A percentile compares a stretch with the other conserved stretches of the same genome.
phyloP scores from a whole-genome alignment of 352 stramenopile species.

The Globisporangium ultimum region DNA sequence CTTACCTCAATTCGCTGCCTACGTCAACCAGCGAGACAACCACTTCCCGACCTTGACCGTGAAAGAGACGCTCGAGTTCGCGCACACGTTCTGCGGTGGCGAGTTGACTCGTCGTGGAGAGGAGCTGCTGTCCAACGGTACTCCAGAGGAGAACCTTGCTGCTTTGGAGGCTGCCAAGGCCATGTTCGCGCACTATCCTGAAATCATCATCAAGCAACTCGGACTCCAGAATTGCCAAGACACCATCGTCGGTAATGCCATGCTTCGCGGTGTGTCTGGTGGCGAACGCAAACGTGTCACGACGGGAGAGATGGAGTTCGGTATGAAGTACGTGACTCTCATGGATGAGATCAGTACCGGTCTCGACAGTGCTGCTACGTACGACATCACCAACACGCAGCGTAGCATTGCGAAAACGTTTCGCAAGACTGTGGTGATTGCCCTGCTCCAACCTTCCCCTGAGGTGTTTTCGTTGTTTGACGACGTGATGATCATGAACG shows the following conservation, averaged over 20 bases:
- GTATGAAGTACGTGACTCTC: conserved; percentile 66
- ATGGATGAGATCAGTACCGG: conserved; percentile 92
- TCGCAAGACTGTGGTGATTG: conserved; percentile 65
- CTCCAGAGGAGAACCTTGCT: conserved; percentile 21
- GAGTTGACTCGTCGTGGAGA: conserved; percentile 11
- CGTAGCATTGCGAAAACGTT: no score
- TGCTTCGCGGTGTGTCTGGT: no score
- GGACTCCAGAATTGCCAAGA: no score
- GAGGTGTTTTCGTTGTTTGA: conserved; percentile 94
- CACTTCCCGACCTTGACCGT: conserved; percentile 82
- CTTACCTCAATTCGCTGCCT: no score
- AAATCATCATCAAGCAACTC: conserved; percentile 30
- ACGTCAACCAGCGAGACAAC: conserved; percentile 35
- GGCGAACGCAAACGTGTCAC: no score
- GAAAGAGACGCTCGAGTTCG: conserved; percentile 84
- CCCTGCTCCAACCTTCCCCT: conserved; percentile 88
- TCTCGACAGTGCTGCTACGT: conserved; percentile 87
- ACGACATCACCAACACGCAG: no score
- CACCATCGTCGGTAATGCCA: no score
- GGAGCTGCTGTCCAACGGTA: conserved; percentile 24
- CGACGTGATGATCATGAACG: no score
- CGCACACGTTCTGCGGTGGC: conserved; percentile 46
- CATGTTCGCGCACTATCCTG: conserved; percentile 19
- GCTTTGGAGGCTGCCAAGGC: conserved; percentile 9
- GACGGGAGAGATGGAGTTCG: conserved; percentile 84